Percentiles rank a stretch among this genome's conserved stretches.
phyloP scores from a whole-genome alignment of 805 yeast species.

The Teunomyces atbi region DNA sequence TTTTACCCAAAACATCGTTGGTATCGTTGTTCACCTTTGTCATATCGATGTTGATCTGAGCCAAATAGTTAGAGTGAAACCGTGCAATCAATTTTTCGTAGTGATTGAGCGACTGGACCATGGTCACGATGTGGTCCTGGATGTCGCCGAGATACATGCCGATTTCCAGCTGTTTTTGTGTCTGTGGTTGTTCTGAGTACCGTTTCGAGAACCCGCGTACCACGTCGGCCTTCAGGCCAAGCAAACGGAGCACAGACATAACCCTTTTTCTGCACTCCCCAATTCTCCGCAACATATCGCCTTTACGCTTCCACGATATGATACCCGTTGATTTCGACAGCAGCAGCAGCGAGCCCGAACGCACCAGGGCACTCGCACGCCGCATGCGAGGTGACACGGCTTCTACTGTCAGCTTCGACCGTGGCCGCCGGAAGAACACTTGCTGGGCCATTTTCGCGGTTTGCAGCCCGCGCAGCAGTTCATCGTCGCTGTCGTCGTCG shows the following conservation, averaged over 20 bases:
- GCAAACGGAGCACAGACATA: conserved; percentile 79
- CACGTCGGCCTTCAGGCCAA: conserved; percentile 96
- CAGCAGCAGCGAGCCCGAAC: conserved; percentile 5
- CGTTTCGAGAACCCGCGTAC: conserved; percentile 92
- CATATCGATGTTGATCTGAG: conserved; percentile 97
- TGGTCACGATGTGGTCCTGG: conserved; percentile 95
- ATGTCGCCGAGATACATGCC: conserved; percentile 95
- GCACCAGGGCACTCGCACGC: neutral
- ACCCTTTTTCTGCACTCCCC: conserved; percentile 95
- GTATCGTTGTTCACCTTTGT: conserved; percentile 94
- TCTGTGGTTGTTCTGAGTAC: conserved; percentile 59
- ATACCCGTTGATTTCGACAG: conserved; percentile 19
- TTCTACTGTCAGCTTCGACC: conserved; percentile 42
- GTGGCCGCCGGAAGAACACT: conserved; percentile 31
- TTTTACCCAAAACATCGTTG: conserved; percentile 92
- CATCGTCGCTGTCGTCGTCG: conserved; percentile 40
- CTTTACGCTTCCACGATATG: conserved; percentile 78
- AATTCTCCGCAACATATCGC: conserved; percentile 90
- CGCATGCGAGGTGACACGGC: conserved; percentile 2
- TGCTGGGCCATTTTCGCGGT: conserved; percentile 8
- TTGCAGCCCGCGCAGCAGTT: conserved; percentile 28
- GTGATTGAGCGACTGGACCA: conserved; percentile 94
- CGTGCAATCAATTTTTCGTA: conserved; percentile 91
- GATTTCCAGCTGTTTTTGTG: conserved; percentile 51
- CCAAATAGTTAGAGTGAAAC: conserved; percentile 93